Percentiles rank a stretch among this genome's conserved stretches.
Conservation (phyloP, 768 basidiomycete species). For the Boletus bicolor region DNA sequence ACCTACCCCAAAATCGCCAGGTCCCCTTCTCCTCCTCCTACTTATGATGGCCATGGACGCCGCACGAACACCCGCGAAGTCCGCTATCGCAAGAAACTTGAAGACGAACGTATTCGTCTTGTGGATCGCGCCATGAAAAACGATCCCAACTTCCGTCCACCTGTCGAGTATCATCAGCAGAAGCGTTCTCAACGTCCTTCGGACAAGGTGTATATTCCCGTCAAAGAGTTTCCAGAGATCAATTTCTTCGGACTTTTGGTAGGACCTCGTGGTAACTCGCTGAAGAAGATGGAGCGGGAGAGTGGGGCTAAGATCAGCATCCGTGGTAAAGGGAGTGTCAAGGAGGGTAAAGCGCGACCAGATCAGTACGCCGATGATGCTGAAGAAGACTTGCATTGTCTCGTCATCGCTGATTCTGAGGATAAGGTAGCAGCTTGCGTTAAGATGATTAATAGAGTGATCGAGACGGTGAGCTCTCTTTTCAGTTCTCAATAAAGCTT, state of each 20-base stretch:
- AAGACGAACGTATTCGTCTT: slow-evolving; percentile 87
- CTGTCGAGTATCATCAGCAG: slow-evolving; percentile 93
- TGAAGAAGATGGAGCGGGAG: slow-evolving; percentile 99
- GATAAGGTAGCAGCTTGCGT: slow-evolving; percentile 92
- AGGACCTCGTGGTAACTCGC: slow-evolving; percentile 95
- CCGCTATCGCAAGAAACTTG: slow-evolving; percentile 93
- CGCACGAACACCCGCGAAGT: slow-evolving; percentile 98
- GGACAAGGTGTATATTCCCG: slow-evolving; percentile 99
- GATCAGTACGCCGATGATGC: slow-evolving; percentile 95
- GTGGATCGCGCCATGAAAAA: slow-evolving; percentile 97
- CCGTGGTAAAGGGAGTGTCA: slow-evolving; percentile 96
- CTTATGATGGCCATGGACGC: slow-evolving; percentile 96
- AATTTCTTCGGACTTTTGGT: slow-evolving; percentile 99
- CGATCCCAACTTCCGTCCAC: slow-evolving; percentile 96
- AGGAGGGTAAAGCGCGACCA: slow-evolving; percentile 95
- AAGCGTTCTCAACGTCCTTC: slow-evolving; percentile 91
- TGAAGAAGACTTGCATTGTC: slow-evolving; percentile 98
- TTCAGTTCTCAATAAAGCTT: neutral
- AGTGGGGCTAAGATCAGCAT: slow-evolving; percentile 99
- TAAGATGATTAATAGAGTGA: slow-evolving; percentile 93
- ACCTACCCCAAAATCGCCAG: slow-evolving; percentile 40
- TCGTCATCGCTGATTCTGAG: slow-evolving; percentile 88
- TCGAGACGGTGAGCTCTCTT: slow-evolving; percentile 78
- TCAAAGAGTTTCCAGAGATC: slow-evolving; percentile 99
- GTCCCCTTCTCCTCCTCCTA: slow-evolving; percentile 95